Evolutionary conservation across 345 rosid species (phyloP), one percentile per base, ranked within the genome.

Genomic region (Citrus reticulata): DNA sequence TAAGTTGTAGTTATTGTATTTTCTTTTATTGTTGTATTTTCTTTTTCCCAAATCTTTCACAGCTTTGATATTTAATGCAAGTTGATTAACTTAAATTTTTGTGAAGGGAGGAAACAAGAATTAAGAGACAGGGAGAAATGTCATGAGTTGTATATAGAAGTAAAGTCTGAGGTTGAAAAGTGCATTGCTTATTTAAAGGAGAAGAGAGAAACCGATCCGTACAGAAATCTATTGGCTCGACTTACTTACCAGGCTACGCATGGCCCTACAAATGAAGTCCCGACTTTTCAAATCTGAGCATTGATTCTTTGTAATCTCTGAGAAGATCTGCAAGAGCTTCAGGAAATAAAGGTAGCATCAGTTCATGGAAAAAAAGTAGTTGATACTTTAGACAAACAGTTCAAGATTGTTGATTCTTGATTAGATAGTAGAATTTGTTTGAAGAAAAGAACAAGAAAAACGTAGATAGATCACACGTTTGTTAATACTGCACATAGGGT

Each of bases 181-280:
- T 51, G 68, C 79, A 72, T 81, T 59, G 76, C 59, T 11, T 81
- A 70, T 20, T 75, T 84, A 42, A 72, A 51, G 77, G 75, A 79
- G 59, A 84, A 73, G 24, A 76, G 87, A 76, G 81, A 76, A 39
- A 79, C 20, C 4, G 87, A 84, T 68, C 84, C 84, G n/a, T 79
- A 79, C 22, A 60, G 87, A 71, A 84, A 76, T 73, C 9, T 79
- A 22, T 59, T 77, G 9, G 39, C 74, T 14, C 73, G 84, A 39
- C 68, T 81, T 8, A 25, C 51, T 59, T 81, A 81, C 63, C 84
- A 67, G 65, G 69, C 77, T 9, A 65, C 74, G 1, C 57, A 77
- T 49, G 81, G 81, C 20, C 37, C 34, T 77, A 39, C 40, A 13
- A 25, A 68, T 4, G 74, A 77, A 81, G 73, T 77, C 73, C 84